Base-by-base conservation (phyloP, 495 filamentous ascomycete genomes). In the Tuber indicum region DNA sequence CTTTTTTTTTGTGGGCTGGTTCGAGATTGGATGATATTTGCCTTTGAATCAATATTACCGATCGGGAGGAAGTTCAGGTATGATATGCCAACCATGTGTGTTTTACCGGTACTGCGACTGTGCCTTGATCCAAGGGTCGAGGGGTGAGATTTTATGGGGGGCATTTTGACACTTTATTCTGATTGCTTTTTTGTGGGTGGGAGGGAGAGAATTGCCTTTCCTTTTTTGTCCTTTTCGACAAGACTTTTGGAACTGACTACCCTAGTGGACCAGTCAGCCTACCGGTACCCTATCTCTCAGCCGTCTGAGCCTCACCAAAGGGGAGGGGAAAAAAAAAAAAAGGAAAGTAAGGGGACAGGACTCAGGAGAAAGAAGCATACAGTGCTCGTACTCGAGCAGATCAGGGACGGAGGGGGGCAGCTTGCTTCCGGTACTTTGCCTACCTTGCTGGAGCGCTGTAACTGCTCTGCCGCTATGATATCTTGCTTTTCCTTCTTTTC, bases 401-500 rank as follows among this genome's bases (percentile, higher is more conserved):
- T 66, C 26, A 36, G 4, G 58, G 26, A 32, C 26, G 4, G 58
- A 36, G 58, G 58, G 14, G 26, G 26, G 36, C 58, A 32, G 26
- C 58, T 36, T 66, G 58, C 26, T 66, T 7, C 47, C 19, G 62
- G 74, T 39, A 47, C 46, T 75, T 47, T 75, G 19, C 58, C 39
- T 58, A 58, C 71, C 62, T 7, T 49, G 42, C 32, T 76, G 47
- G 73, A 42, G 45, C 5, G 16, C 62, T 74, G 26, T 45, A 32
- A 69, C 70, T 52, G 36, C 69, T 47, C 17, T 36, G 9, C 42
- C 42, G n/a, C 17, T n/a, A 42, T 73, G 36, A 36, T 75, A 43
- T 77, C 75, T 76, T 52, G 19, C 73, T 76, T 42, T 77, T 66
- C 52, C 52, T 77, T 75, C 23, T 36, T 8, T 76, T 43, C 39